phyloP scores from a whole-genome alignment of 768 basidiomycete species.

The Tylopilus rubrobrunneus region DNA sequence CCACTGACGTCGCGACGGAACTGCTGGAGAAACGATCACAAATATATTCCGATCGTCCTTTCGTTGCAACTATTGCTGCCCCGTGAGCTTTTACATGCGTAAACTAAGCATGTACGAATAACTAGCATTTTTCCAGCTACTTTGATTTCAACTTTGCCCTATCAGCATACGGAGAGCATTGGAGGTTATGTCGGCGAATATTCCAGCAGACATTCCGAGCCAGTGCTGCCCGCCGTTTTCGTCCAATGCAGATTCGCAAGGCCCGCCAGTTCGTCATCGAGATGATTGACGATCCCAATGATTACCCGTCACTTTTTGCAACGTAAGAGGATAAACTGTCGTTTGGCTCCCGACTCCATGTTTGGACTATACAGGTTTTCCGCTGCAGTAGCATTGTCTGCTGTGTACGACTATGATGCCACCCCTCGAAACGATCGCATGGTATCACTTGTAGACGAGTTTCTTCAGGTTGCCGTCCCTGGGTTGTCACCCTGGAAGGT shows the following conservation, averaged over 20 bases:
- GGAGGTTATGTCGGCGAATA: background rate
- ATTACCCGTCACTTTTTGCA: background rate
- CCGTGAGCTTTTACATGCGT: background rate
- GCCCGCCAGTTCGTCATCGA: background rate
- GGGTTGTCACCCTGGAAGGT: background rate
- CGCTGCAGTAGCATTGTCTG: background rate
- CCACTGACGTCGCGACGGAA: background rate
- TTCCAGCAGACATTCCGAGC: slow-evolving; percentile 1
- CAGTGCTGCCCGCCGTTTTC: background rate
- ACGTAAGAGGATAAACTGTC: background rate
- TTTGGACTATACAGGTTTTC: background rate
- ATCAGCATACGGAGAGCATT: background rate
- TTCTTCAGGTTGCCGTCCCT: background rate
- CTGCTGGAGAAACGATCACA: background rate
- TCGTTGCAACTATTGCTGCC: background rate
- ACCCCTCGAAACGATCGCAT: background rate
- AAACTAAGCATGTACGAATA: background rate
- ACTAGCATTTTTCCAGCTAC: background rate
- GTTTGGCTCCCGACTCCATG: no score
- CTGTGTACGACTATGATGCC: background rate
- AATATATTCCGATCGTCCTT: background rate
- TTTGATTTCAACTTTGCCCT: slow-evolving; percentile 1
- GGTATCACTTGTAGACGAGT: background rate
- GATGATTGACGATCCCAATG: background rate
- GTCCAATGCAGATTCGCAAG: background rate